phyloP scores from a whole-genome alignment of 2,329 filamentous ascomycete species.

The Curvularia eragrostidis region DNA sequence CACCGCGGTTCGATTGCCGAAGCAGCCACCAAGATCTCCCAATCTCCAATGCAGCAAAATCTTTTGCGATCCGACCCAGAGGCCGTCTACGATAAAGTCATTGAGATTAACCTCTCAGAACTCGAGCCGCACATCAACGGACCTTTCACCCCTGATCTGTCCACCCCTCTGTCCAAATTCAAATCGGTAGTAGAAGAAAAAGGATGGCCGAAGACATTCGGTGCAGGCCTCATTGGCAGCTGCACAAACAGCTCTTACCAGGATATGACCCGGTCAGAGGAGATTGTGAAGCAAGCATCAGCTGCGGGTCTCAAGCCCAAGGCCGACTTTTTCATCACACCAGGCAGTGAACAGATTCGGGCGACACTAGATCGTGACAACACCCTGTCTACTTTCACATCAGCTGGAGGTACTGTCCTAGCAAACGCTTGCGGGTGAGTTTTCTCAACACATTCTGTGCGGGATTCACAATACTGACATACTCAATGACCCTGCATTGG shows the following conservation, averaged over 20 bases:
- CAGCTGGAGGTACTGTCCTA: slow-evolving; percentile 85
- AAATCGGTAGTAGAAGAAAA: slow-evolving; percentile 82
- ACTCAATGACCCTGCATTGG: slow-evolving; percentile 73
- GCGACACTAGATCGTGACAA: slow-evolving; percentile 90
- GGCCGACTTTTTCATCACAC: slow-evolving; percentile 93
- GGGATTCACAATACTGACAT: slow-evolving; percentile 16
- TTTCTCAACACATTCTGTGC: background rate
- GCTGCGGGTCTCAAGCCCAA: slow-evolving; percentile 89
- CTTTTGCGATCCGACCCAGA: slow-evolving; percentile 78
- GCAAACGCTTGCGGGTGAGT: slow-evolving; percentile 82
- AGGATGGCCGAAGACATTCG: slow-evolving; percentile 88
- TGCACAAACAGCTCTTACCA: slow-evolving; percentile 99
- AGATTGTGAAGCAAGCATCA: slow-evolving; percentile 88
- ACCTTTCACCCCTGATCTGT: slow-evolving; percentile 93
- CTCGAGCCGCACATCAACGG: slow-evolving; percentile 98
- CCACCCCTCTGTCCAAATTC: slow-evolving; percentile 90
- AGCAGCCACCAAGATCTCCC: slow-evolving; percentile 68
- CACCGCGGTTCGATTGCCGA: slow-evolving; percentile 74
- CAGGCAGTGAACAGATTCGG: slow-evolving; percentile 94
- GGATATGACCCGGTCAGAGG: slow-evolving; percentile 95
- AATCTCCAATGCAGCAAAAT: slow-evolving; percentile 64
- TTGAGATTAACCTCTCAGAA: slow-evolving; percentile 86
- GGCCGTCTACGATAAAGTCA: slow-evolving; percentile 87
- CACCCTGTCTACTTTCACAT: slow-evolving; percentile 83
- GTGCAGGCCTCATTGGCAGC: slow-evolving; percentile 92